These are phyloP conservation scores for Trametes sp. DNA, from an alignment of 1,284 basidiomycete species.

Conservation along the genomic window DNA sequence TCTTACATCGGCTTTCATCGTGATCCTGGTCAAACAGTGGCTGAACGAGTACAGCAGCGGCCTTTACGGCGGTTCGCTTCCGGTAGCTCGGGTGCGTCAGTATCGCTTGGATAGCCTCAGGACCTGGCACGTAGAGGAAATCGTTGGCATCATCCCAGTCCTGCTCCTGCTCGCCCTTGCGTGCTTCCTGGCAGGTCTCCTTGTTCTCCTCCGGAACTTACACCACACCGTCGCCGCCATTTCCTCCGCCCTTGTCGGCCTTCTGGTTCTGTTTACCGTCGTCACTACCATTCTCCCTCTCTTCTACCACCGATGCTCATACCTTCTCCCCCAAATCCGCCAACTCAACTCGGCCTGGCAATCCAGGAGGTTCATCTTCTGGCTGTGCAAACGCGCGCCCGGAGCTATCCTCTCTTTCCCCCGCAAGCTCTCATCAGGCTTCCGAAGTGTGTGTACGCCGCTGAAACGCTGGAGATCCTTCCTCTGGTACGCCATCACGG, in stretches of 20 bases:
- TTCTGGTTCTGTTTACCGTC: slow-evolving; percentile 3
- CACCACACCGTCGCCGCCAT: slow-evolving; percentile 14
- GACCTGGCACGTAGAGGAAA: slow-evolving; percentile 21
- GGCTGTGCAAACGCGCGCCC: too few relatives aligned
- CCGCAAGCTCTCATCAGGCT: too few relatives aligned
- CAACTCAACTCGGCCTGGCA: background rate
- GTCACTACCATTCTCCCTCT: slow-evolving; percentile 16
- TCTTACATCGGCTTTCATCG: slow-evolving; percentile 21
- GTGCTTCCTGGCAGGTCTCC: slow-evolving; percentile 26
- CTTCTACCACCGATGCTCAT: background rate
- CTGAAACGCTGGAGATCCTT: too few relatives aligned
- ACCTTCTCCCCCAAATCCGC: background rate
- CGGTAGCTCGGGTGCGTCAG: slow-evolving; percentile 23
- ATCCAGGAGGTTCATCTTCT: background rate
- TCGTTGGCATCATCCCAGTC: slow-evolving; percentile 24
- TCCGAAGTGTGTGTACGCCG: too few relatives aligned
- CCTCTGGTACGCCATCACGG: too few relatives aligned
- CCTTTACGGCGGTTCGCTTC: slow-evolving; percentile 5
- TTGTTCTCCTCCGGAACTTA: slow-evolving; percentile 22
- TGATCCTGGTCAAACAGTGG: slow-evolving; percentile 33
- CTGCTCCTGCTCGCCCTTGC: slow-evolving; percentile 25
- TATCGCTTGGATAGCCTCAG: slow-evolving; percentile 17
- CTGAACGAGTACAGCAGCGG: slow-evolving; percentile 15
- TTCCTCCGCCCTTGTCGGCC: slow-evolving; percentile 1
- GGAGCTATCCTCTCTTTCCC: too few relatives aligned